phyloP scores from a whole-genome alignment of 2,329 filamentous ascomycete species.

The Atkinsonella texensis region DNA sequence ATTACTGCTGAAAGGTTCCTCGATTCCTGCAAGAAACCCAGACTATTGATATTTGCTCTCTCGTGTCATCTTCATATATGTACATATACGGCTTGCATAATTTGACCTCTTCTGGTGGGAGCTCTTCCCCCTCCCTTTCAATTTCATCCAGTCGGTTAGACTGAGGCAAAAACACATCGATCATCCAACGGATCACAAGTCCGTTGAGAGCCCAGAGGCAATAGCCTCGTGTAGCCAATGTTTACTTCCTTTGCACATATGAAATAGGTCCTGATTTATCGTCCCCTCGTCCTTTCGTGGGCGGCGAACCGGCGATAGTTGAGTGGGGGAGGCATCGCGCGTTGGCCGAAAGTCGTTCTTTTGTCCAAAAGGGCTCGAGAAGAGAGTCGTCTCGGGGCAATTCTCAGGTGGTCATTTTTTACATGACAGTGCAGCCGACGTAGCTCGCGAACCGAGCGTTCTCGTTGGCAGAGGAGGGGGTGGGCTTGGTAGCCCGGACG shows the following conservation, averaged over 20 bases:
- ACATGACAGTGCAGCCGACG: constrained; percentile 22
- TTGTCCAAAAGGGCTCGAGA: not conserved
- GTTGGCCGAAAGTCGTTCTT: not conserved
- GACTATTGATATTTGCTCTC: not conserved
- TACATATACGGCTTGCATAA: not conserved
- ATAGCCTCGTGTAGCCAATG: not conserved
- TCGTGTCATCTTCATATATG: not conserved
- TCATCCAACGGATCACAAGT: constrained; percentile 1
- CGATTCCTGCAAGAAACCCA: not conserved
- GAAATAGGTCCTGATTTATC: not conserved
- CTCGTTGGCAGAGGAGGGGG: constrained; percentile 10
- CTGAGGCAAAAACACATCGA: not conserved
- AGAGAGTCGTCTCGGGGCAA: no score
- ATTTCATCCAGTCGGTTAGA: not conserved
- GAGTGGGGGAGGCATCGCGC: not conserved
- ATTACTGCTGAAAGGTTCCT: no score
- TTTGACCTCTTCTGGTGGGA: not conserved
- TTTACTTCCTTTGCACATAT: not conserved
- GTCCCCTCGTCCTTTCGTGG: not conserved
- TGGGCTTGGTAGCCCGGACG: constrained; percentile 12
- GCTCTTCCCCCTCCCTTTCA: not conserved
- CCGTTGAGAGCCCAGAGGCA: not conserved
- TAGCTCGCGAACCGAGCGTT: not conserved
- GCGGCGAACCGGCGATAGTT: not conserved
- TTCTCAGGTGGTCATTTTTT: constrained; percentile 8